A percentile compares a stretch with the other conserved stretches of the same genome.
Evolutionary conservation across 192 early-diverging fungal genomes (phyloP).

Genomic region (Coemansia sp.): DNA sequence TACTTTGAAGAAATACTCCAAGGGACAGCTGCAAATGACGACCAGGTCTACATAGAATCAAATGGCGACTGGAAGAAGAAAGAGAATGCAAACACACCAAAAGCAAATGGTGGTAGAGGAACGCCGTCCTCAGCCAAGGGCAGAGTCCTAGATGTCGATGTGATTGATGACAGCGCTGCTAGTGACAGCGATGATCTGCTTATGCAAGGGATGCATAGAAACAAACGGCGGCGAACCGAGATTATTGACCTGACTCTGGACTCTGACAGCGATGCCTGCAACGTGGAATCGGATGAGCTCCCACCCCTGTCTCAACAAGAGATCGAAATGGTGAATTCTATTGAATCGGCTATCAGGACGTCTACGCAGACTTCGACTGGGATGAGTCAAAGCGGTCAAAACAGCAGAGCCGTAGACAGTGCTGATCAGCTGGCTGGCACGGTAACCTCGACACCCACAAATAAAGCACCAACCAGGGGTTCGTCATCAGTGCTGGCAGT

Average conservation of each 20-base stretch:
- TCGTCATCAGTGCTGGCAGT: not conserved
- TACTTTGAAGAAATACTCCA: slow-evolving; percentile 55
- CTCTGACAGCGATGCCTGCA: slow-evolving; percentile 22
- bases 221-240: slow-evolving; percentile 56
- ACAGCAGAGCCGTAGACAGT: not conserved
- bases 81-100: slow-evolving; percentile 34
- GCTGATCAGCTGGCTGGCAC: not conserved
- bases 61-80: slow-evolving; percentile 46
- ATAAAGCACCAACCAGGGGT: not conserved
- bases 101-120: slow-evolving; percentile 29
- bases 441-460: not conserved
- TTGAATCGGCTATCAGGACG: slow-evolving; percentile 2
- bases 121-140: not conserved
- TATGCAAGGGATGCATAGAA: not conserved
- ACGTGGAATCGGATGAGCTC: slow-evolving; percentile 6
- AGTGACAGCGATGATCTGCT: slow-evolving; percentile 21
- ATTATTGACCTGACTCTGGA: slow-evolving; percentile 68
- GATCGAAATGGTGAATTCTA: slow-evolving; percentile 25
- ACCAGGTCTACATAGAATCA: slow-evolving; percentile 44
- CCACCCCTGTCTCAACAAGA: slow-evolving; percentile 44
- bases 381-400: not conserved
- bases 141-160: slow-evolving; percentile 13
- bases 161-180: slow-evolving; percentile 25
- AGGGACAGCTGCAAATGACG: slow-evolving; percentile 23
- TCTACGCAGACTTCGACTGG: not conserved